Percentiles rank a stretch among this genome's conserved stretches.
These are phyloP conservation scores for Thermothelomyces thermophilus DNA, from an alignment of 2,329 filamentous ascomycete genomes.

Conservation along the genomic window DNA sequence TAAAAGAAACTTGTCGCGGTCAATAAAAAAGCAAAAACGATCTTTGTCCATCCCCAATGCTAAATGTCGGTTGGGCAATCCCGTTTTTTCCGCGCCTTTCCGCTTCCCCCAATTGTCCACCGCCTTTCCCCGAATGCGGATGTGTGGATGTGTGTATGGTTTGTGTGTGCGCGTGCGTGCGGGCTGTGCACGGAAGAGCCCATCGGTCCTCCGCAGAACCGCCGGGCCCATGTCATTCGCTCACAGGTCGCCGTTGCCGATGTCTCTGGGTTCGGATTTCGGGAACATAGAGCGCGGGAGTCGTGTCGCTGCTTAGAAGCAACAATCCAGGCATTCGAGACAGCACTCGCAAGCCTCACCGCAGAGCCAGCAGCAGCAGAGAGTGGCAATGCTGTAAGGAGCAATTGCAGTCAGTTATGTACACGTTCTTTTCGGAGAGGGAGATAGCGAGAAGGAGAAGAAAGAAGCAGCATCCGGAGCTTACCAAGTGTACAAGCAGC, in stretches of 20 bases:
- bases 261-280: no score
- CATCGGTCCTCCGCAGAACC: no score
- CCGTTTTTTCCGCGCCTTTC: no score
- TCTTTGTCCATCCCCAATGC: neutral
- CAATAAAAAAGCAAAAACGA: neutral
- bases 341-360: constrained; percentile 40
- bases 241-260: no score
- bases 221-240: no score
- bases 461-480: neutral
- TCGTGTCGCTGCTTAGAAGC: constrained; percentile 22
- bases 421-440: neutral
- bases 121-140: no score
- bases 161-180: no score
- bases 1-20: neutral
- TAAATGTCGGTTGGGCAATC: neutral
- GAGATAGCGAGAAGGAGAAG: neutral
- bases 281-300: no score
- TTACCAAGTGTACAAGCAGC: constrained; percentile 37
- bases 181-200: no score
- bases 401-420: neutral
- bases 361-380: constrained; percentile 41
- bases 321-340: constrained; percentile 36
- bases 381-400: constrained; percentile 32
- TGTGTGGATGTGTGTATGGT: no score
- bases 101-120: no score